Conservation (phyloP, 441 rosid genomes). For the Populus tomentosa region DNA sequence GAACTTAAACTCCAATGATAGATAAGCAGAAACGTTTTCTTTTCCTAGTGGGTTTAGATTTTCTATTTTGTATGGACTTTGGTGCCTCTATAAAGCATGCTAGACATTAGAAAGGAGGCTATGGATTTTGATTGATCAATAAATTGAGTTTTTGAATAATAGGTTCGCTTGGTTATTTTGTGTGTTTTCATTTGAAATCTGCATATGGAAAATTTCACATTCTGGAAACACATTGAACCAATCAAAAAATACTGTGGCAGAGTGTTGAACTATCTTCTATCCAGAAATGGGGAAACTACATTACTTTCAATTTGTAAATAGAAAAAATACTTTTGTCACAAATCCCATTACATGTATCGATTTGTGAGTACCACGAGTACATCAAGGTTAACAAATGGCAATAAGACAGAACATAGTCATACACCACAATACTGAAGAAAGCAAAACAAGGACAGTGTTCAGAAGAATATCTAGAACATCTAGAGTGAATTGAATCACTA, state of each 20-base stretch:
- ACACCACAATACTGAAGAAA: background rate
- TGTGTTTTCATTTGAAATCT: background rate
- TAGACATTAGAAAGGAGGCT: background rate
- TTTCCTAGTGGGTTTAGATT: background rate
- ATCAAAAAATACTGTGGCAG: background rate
- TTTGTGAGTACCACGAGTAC: background rate
- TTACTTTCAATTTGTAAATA: background rate
- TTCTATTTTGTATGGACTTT: background rate
- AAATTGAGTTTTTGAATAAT: background rate
- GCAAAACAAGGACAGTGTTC: background rate
- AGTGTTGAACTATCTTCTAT: no score
- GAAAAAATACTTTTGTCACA: background rate
- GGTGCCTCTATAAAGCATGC: background rate
- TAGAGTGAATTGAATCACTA: background rate
- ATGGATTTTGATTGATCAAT: background rate
- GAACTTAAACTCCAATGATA: background rate
- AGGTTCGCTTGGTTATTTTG: background rate
- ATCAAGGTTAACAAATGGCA: background rate
- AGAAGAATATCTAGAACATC: background rate
- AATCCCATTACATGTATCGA: background rate
- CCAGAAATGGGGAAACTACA: no score
- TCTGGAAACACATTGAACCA: background rate
- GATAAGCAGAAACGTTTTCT: background rate
- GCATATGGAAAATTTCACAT: background rate
- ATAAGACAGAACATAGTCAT: background rate